A percentile compares a stretch with the other conserved stretches of the same genome.
phyloP scores from a whole-genome alignment of 768 basidiomycete species.

The Neoboletus brunneissimus region DNA sequence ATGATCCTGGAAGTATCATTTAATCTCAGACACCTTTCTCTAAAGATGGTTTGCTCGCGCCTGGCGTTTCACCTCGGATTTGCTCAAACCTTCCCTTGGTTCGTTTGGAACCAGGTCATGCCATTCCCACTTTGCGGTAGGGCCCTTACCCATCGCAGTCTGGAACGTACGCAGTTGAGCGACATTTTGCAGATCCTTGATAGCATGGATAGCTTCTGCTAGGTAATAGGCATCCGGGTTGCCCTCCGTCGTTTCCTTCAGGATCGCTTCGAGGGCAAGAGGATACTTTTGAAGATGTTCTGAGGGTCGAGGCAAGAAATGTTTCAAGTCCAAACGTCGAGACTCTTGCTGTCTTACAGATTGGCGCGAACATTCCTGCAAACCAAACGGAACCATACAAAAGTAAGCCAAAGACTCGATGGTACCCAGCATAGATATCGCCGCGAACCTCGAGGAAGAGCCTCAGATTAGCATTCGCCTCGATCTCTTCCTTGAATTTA shows the following conservation, averaged over 20 bases:
- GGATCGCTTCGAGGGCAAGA: conserved; percentile 79
- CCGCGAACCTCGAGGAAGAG: conserved; percentile 76
- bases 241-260: conserved; percentile 74
- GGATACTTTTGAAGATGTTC: conserved; percentile 71
- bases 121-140: conserved; percentile 85
- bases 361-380: conserved; percentile 37
- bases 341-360: conserved; percentile 52
- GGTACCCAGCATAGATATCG: neutral
- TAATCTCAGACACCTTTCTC: neutral
- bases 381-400: neutral
- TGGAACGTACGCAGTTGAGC: conserved; percentile 90
- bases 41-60: conserved; percentile 49
- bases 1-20: conserved; percentile 59
- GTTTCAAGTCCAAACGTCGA: conserved; percentile 59
- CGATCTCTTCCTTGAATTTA: conserved; percentile 81
- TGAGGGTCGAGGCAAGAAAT: conserved; percentile 58
- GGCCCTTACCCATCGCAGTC: conserved; percentile 79
- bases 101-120: conserved; percentile 79
- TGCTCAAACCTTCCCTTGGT: conserved; percentile 54
- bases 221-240: conserved; percentile 85
- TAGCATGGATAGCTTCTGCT: conserved; percentile 77
- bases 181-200: conserved; percentile 76
- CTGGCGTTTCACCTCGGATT: conserved; percentile 80
- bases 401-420: neutral
- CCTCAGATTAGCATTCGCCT: conserved; percentile 75